Conservation (phyloP, 116 monocot genomes). For the Phalaenopsis hybrid region DNA sequence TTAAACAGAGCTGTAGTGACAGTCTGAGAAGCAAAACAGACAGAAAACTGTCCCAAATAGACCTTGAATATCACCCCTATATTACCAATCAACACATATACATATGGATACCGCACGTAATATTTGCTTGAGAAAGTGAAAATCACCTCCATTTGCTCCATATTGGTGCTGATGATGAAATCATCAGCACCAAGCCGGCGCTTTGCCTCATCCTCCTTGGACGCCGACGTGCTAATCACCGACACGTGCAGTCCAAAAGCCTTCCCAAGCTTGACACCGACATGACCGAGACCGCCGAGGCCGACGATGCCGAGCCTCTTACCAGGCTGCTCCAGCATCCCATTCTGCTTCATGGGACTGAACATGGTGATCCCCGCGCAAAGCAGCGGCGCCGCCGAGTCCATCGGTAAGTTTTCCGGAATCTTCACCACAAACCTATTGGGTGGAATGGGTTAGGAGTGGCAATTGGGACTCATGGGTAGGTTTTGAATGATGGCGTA, state of each 20-base stretch:
- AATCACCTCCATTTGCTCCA: slow-evolving; percentile 33
- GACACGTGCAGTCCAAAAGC: slow-evolving; percentile 45
- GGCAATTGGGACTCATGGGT: not conserved
- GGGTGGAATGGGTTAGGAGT: not conserved
- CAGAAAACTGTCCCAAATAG: too few species aligned
- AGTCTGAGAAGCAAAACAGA: too few species aligned
- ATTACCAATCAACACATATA: too few species aligned
- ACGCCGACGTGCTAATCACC: slow-evolving; percentile 45
- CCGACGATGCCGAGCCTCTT: slow-evolving; percentile 49
- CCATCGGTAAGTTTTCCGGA: slow-evolving; percentile 36
- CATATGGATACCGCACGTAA: too few species aligned
- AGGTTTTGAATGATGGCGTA: not conserved
- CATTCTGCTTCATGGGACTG: slow-evolving; percentile 46
- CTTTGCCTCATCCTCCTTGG: slow-evolving; percentile 42
- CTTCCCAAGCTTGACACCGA: slow-evolving; percentile 52
- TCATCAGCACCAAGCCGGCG: slow-evolving; percentile 27
- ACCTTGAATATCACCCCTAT: too few species aligned
- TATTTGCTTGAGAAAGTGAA: not conserved
- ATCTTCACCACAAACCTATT: slow-evolving; percentile 53
- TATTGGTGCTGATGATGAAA: slow-evolving; percentile 41
- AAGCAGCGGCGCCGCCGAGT: slow-evolving; percentile 39
- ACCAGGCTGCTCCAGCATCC: slow-evolving; percentile 31
- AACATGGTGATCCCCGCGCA: slow-evolving; percentile 55
- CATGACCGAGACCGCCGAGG: slow-evolving; percentile 44
- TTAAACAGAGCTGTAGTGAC: too few species aligned